Evolutionary conservation across 75 land plant species (phyloP), one percentile per base, ranked within the genome.

Genomic region (Larix kaempferi): DNA sequence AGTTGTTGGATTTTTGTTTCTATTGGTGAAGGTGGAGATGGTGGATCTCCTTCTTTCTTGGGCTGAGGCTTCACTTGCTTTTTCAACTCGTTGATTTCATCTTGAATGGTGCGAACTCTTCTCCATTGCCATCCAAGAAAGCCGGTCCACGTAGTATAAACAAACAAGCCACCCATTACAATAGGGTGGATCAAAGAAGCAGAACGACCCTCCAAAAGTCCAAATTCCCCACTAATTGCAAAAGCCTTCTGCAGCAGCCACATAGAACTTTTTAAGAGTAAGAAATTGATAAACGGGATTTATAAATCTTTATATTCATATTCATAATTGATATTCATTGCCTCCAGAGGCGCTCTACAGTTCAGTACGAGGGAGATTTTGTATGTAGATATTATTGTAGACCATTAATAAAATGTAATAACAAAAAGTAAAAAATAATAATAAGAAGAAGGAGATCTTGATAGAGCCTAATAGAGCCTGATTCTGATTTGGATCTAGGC

Each of bases 101-200:
- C 87, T 80, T 95, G 98, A 16, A 95, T 83, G 5, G 98, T 98
- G 56, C 99, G 62, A 19, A 95, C 93, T 39, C 98, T 80, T 56
- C 98, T 63, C 99, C 99, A 98, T 80, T 98, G 99, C 98, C 96
- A 98, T 6, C 99, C 99, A 52, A 98, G 83, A 71, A 89, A 98
- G 2, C 99, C 99, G 6, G 96, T 88, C 82, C 85, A 93, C 57
- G 90, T 64, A 1, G 99, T 98, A 81, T 88, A 87, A 33, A 84
- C 49, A 78, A 98, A 89, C 62, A 98, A 81, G 10, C 86, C 69
- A 19, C 84, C 86, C 99, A 98, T 98, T n/a, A 89, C 94, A 54
- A 93, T 35, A 12, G 99, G 99, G 78, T 98, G 98, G 6, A 93
- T 52, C 59, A 98, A 87, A 5, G 99, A 88, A 21, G 87, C 74